Evolutionary conservation across 169 alveolate genomes (phyloP).

Genomic region (Perkinsus chesapeaki): DNA sequence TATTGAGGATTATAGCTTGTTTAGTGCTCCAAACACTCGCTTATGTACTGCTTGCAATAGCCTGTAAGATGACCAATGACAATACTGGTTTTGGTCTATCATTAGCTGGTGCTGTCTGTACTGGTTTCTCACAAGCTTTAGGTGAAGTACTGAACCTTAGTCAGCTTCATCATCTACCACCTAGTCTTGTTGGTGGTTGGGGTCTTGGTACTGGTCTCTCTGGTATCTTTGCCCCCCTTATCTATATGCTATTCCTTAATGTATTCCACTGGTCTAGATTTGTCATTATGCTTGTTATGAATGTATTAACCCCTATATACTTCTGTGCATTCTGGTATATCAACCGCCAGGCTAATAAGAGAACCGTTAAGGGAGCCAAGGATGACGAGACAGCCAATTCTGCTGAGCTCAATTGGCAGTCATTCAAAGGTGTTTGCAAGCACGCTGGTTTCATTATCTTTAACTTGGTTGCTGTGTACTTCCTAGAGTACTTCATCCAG

Average conservation of each 20-base stretch:
- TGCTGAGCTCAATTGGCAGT: neutral
- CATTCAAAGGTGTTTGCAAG: neutral
- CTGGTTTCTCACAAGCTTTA: neutral
- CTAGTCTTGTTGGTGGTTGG: neutral
- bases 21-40: neutral
- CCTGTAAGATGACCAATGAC: neutral
- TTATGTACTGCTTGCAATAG: neutral
- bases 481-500: neutral
- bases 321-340: neutral
- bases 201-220: neutral
- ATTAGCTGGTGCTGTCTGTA: neutral
- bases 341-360: neutral
- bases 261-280: neutral
- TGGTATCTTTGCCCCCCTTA: neutral
- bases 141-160: neutral
- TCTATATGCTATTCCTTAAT: neutral
- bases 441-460: neutral
- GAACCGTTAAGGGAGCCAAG: neutral
- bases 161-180: neutral
- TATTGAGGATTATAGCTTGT: neutral
- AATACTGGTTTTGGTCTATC: neutral
- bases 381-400: neutral
- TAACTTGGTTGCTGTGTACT: neutral
- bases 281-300: neutral
- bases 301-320: neutral